Evolutionary conservation across 1,284 basidiomycete genomes (phyloP).

Genomic region (Cystobasidium slooffiae): DNA sequence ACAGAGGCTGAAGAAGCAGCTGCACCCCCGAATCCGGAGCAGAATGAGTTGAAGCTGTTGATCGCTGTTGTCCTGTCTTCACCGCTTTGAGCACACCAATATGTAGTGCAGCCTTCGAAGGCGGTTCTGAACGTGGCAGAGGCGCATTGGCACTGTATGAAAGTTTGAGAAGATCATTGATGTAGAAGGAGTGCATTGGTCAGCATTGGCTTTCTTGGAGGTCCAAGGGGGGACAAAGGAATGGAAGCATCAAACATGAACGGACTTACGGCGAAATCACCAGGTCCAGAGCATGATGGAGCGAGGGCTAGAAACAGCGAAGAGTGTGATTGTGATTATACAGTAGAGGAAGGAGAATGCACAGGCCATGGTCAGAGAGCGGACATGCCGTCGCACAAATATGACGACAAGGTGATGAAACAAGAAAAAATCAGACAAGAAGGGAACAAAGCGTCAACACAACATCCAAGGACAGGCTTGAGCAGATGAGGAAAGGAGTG

Average conservation of each 20-base stretch:
- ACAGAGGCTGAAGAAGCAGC: neutral
- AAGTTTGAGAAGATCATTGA: neutral
- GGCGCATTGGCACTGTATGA: constrained; percentile 28
- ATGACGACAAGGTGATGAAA: neutral
- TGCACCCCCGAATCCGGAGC: neutral
- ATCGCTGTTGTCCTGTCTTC: constrained; percentile 13
- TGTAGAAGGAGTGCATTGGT: neutral
- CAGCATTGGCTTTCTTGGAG: neutral
- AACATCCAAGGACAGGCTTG: too few species aligned
- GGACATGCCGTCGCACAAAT: neutral
- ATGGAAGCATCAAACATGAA: too few species aligned
- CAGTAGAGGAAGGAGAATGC: neutral
- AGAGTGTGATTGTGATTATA: neutral
- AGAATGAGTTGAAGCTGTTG: constrained; percentile 17
- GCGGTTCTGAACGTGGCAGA: constrained; percentile 15
- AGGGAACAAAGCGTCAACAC: neutral
- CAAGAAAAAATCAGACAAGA: constrained; percentile 8
- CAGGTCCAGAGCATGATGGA: constrained; percentile 22
- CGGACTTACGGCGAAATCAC: constrained; percentile 24
- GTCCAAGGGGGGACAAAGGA: neutral
- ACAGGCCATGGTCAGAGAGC: neutral
- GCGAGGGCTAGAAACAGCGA: constrained; percentile 12
- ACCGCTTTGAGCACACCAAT: constrained; percentile 20
- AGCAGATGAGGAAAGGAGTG: too few species aligned
- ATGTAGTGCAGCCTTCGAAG: constrained; percentile 22